Evolutionary conservation across 2,329 filamentous ascomycete genomes (phyloP).

Genomic region (Aspergillus sp.): DNA sequence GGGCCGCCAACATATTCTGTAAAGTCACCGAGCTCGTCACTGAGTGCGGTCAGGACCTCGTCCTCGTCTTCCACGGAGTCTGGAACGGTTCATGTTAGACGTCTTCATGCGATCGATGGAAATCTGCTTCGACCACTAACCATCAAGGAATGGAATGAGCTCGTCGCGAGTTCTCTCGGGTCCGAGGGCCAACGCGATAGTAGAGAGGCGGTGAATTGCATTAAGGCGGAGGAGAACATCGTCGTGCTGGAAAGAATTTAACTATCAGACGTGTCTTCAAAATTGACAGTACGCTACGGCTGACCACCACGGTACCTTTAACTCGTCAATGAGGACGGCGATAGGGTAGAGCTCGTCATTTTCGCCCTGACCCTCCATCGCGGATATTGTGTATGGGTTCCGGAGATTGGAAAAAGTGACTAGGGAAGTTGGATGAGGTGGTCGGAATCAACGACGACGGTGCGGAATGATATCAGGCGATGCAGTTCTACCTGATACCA

Average conservation of each 20-base stretch:
- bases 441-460: conserved; percentile 24
- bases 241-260: conserved; percentile 63
- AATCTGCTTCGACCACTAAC: conserved; percentile 50
- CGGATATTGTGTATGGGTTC: conserved; percentile 36
- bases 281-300: neutral
- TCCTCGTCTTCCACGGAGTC: conserved; percentile 99
- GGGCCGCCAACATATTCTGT: conserved; percentile 96
- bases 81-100: conserved; percentile 39
- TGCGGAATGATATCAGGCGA: conserved; percentile 24
- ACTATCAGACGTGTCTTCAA: conserved; percentile 10
- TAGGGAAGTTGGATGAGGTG: conserved; percentile 20
- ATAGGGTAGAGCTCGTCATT: conserved; percentile 99
- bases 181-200: conserved; percentile 92
- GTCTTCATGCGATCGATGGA: conserved; percentile 9
- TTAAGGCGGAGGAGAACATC: conserved; percentile 97
- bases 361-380: conserved; percentile 85
- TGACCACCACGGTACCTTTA: conserved; percentile 65
- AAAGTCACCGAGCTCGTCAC: conserved; percentile 92
- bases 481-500: conserved; percentile 20
- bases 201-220: conserved; percentile 95
- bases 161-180: conserved; percentile 96
- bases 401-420: conserved; percentile 16
- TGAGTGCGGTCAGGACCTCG: conserved; percentile 92
- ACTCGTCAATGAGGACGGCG: conserved; percentile 97
- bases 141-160: conserved; percentile 97